Evolutionary conservation across 2,329 filamentous ascomycete genomes (phyloP).

Genomic region (Fusarium miscanthi): DNA sequence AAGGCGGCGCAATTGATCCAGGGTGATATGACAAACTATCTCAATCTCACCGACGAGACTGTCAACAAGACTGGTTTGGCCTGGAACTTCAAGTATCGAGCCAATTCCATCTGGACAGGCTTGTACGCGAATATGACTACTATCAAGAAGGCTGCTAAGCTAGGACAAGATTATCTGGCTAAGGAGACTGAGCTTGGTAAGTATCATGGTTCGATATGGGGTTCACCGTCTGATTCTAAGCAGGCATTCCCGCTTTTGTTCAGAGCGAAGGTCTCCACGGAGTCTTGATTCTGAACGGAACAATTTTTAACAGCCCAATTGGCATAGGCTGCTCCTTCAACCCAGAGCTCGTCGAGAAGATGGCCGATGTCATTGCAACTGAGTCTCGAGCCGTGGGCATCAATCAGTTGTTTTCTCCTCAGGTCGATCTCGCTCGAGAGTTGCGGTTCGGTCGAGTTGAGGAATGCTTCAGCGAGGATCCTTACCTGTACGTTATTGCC

Average conservation of each 20-base stretch:
- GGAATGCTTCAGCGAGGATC: constrained; percentile 78
- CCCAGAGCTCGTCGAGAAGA: constrained; percentile 70
- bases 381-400: constrained; percentile 75
- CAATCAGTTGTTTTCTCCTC: constrained; percentile 78
- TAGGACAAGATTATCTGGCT: constrained; percentile 75
- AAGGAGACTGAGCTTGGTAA: constrained; percentile 55
- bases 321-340: constrained; percentile 79
- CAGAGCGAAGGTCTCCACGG: constrained; percentile 82
- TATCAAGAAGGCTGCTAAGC: constrained; percentile 71
- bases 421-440: constrained; percentile 77
- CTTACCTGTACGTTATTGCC: constrained; percentile 60
- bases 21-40: constrained; percentile 78
- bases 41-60: constrained; percentile 73
- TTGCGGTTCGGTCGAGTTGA: constrained; percentile 78
- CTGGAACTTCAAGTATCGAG: constrained; percentile 72
- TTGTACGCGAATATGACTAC: constrained; percentile 72
- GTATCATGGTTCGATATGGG: constrained; percentile 44
- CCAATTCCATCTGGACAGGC: constrained; percentile 79
- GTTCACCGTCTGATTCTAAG: neutral
- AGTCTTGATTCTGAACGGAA: constrained; percentile 76
- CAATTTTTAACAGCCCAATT: constrained; percentile 83
- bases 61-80: constrained; percentile 75
- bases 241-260: constrained; percentile 76
- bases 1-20: constrained; percentile 77
- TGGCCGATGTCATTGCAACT: constrained; percentile 72